Base-by-base conservation (phyloP, 805 yeast genomes). In the Saturnispora zaruensis region DNA sequence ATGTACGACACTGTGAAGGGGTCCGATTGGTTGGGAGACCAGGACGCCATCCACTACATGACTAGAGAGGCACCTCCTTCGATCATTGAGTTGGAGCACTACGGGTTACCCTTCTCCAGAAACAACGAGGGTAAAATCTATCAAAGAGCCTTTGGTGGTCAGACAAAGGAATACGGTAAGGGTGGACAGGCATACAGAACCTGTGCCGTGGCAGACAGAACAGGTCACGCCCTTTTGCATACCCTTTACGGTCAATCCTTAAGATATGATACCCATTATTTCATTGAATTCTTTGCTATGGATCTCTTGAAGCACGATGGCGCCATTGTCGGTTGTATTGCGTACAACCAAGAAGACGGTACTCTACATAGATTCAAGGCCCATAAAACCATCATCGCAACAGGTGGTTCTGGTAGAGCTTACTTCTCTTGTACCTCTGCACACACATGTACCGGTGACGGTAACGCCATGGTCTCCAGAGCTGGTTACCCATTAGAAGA, bases 101-200 rank as follows among this genome's bases (percentile, higher is more conserved):
- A 81, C 70, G 99, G 99, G 76, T 95, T 93, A 60, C 99, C 99
- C 53, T 91, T 91, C 74, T 88, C 97, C 49, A 84, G 99, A 78
- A 91, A 88, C 62, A 93, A 88, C 61, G 90, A 87, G 66, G 99
- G 99, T 58, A 80, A 93, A 67, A 91, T 91, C 66, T 91, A 91
- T 73, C 99, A 91, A 76, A 85, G 99, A 75, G 99, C 99, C 45
- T 91, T 91, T 66, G 99, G 99, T 68, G 99, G 99, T 66, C 99
- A 91, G 73, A 74, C 96, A 55, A 87, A 78, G 70, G 95, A 93
- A 59, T 88, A 73, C 71, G 99, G 99, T 67, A 89, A 93, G 68
- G 97, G 96, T 66, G 99, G 99, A 54, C 99, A 91, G 74, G 98
- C 98, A 51, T 91, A 93, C 78, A 84, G 99, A 77, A 91, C 98